Evolutionary conservation across 2,329 filamentous ascomycete genomes (phyloP), one percentile per base, ranked within the genome.

Genomic region (Corinectria fuckeliana): DNA sequence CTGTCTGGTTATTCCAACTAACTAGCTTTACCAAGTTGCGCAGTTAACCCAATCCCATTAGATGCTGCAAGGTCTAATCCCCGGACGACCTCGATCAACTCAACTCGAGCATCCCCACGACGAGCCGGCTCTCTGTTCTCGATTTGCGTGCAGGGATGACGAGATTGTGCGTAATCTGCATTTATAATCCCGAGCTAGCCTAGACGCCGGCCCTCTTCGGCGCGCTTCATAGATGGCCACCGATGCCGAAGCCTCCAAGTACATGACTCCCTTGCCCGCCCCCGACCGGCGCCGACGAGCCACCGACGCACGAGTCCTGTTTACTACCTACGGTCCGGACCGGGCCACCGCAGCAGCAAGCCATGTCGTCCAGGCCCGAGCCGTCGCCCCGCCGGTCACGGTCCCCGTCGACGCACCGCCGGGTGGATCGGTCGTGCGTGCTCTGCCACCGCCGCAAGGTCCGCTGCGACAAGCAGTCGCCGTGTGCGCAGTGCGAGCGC

Each of bases 391-490:
- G 41, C 39, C 55, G 47, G 13, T 48, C 59, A n/a, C 59, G 45
- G 18, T 54, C 60, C 6, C 50, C 56, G 34, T 48, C 56, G 5
- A 7, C 50, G 14, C 20, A 25, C 10, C 60, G 55, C 67, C 25
- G 47, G 34, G 56, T 45, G 45, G 62, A 71, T 42, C 68, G 74
- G 16, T 77, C 75, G 45, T 80, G 78, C 58, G 75, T 78, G 4
- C 76, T 77, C 5, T 80, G 78, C 54, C 73, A 78, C 10, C 77
- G 79, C 49, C 77, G 86, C 56, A 88, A 90, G 74, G 89, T 92
- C 55, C 88, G 88, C 66, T 91, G 89, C 78, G 88, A 91, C 76
- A 91, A 91, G 75, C 80, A 83, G 60, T 83, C 88, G 74, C 87
- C 89, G 6, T 92, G 89, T 71, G 83, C 84, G 58, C 91, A 91